Percentiles rank a stretch among this genome's conserved stretches.
Conservation (phyloP, 768 basidiomycete species). For the Boletus barrowsii region DNA sequence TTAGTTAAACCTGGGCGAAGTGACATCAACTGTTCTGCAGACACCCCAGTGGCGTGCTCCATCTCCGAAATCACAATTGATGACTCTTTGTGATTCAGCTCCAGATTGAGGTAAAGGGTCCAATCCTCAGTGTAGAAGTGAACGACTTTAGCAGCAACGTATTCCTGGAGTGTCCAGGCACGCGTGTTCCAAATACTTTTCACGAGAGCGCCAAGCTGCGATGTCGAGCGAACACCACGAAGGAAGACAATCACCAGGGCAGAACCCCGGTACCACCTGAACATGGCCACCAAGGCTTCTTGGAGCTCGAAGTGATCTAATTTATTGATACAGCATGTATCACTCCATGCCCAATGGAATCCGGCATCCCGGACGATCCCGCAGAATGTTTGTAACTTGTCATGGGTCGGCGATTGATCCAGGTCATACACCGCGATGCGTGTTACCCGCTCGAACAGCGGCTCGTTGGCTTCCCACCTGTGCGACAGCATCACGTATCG, state of each 20-base stretch:
- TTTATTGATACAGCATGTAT: not conserved
- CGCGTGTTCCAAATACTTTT: conserved; percentile 10
- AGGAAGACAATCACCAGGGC: not conserved
- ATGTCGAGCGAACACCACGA: not conserved
- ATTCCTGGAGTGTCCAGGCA: not conserved
- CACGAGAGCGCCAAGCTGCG: not conserved
- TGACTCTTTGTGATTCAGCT: not conserved
- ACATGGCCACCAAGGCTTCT: not conserved
- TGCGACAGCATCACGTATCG: conserved; percentile 4
- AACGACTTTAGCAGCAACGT: not conserved
- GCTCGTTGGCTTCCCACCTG: conserved; percentile 4
- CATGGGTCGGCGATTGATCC: too few relatives aligned
- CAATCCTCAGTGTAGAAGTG: not conserved
- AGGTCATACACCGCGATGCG: not conserved
- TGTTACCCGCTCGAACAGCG: not conserved
- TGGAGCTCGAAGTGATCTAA: not conserved
- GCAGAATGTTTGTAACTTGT: not conserved
- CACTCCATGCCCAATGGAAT: not conserved
- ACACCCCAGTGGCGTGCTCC: not conserved
- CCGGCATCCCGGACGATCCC: not conserved
- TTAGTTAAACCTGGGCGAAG: not conserved
- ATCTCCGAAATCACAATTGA: not conserved
- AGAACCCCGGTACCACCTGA: not conserved
- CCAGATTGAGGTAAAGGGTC: not conserved
- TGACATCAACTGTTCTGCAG: not conserved